A percentile compares a stretch with the other conserved stretches of the same genome.
Conservation (phyloP, 2,329 filamentous ascomycete species). For the Pezicula rhizophila region DNA sequence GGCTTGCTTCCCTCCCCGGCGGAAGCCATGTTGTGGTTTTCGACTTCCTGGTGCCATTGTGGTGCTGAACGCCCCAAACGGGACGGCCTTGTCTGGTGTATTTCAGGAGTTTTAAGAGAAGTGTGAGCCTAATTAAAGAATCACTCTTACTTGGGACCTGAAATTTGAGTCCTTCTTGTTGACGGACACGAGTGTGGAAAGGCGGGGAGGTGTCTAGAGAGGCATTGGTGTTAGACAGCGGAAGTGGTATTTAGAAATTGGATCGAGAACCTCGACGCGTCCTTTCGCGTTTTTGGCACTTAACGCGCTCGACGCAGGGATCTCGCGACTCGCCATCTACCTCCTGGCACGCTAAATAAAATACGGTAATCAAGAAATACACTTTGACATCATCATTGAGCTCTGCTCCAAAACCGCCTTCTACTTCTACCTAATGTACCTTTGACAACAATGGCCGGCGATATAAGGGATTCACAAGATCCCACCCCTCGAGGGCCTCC, state of each 20-base stretch:
- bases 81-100: slow-evolving; percentile 1
- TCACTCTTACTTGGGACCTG: slow-evolving; percentile 4
- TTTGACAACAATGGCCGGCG: slow-evolving; percentile 25
- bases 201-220: background rate
- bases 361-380: slow-evolving; percentile 4
- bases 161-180: too few relatives aligned
- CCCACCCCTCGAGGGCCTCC: slow-evolving; percentile 25
- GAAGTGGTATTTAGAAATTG: too few relatives aligned
- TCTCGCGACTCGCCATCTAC: background rate
- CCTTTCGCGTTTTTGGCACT: too few relatives aligned
- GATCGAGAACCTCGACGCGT: background rate
- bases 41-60: slow-evolving; percentile 50
- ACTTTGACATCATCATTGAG: background rate
- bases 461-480: slow-evolving; percentile 27
- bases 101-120: too few relatives aligned
- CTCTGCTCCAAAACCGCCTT: background rate
- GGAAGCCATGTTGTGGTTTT: slow-evolving; percentile 60
- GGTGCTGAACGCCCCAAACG: slow-evolving; percentile 16
- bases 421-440: background rate
- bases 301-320: background rate
- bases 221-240: background rate
- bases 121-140: slow-evolving; percentile 22
- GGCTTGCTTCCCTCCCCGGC: slow-evolving; percentile 58
- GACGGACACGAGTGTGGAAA: too few relatives aligned
- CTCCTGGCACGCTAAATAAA: background rate